These are phyloP conservation scores for Ilyonectria robusta DNA, from an alignment of 2,329 filamentous ascomycete species.

Conservation along the genomic window DNA sequence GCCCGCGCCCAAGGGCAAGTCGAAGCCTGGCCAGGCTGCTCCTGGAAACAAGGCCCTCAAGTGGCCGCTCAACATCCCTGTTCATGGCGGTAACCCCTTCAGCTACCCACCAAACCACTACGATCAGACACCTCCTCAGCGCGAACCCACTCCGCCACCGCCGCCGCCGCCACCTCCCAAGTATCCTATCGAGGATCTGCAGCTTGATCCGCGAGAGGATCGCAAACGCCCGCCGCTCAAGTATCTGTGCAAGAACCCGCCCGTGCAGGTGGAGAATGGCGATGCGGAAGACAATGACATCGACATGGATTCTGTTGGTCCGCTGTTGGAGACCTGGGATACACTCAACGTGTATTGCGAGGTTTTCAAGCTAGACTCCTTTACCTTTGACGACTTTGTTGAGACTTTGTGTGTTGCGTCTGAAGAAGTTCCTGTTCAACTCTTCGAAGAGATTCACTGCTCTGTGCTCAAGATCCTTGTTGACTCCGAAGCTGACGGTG, in stretches of 20 bases:
- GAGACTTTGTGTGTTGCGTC: slow-evolving; percentile 87
- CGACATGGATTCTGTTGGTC: slow-evolving; percentile 87
- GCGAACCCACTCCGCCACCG: slow-evolving; percentile 65
- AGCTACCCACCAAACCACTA: slow-evolving; percentile 61
- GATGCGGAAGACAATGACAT: slow-evolving; percentile 64
- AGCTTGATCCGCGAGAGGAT: slow-evolving; percentile 79
- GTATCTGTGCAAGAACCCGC: slow-evolving; percentile 79
- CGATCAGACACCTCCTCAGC: slow-evolving; percentile 48
- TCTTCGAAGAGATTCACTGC: slow-evolving; percentile 93
- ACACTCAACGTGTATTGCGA: slow-evolving; percentile 98
- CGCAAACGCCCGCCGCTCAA: slow-evolving; percentile 81
- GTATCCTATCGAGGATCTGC: slow-evolving; percentile 95
- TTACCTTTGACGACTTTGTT: slow-evolving; percentile 96
- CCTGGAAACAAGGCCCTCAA: slow-evolving; percentile 60
- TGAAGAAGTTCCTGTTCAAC: slow-evolving; percentile 81
- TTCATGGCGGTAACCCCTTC: slow-evolving; percentile 61
- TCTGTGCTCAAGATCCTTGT: slow-evolving; percentile 90
- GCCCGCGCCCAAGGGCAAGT: slow-evolving; percentile 79
- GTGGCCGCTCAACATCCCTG: slow-evolving; percentile 50
- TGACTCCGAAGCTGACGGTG: slow-evolving; percentile 79
- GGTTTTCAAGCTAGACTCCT: slow-evolving; percentile 93
- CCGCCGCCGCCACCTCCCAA: slow-evolving; percentile 84
- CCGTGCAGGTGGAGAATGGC: slow-evolving; percentile 61
- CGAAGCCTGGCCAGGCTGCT: slow-evolving; percentile 60
- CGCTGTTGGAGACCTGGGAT: slow-evolving; percentile 92